Percentiles rank a stretch among this genome's conserved stretches.
Evolutionary conservation across 176 grass and related monocot species (phyloP).

Genomic region (Poa pratensis): DNA sequence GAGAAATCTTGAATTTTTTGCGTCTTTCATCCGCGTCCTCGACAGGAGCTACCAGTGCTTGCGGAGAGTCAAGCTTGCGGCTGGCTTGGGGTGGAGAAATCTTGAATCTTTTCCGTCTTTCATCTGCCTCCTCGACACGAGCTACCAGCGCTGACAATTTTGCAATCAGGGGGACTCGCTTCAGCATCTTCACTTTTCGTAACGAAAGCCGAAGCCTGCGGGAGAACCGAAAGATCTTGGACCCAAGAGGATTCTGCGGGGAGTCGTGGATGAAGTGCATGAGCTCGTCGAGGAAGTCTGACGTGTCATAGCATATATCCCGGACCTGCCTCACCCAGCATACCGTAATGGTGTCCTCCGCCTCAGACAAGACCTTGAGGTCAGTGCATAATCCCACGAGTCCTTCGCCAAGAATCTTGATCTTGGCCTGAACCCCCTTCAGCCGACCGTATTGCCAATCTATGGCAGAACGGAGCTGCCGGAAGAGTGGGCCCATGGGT

Average conservation of each 20-base stretch:
- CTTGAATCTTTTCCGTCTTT: too few relatives aligned
- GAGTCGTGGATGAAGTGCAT: neutral
- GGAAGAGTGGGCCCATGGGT: neutral
- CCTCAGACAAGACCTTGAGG: neutral
- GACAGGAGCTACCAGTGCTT: too few relatives aligned
- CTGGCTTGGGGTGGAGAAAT: too few relatives aligned
- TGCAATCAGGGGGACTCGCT: too few relatives aligned
- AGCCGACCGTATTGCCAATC: neutral
- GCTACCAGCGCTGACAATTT: too few relatives aligned
- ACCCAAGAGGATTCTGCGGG: neutral
- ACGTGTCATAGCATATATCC: neutral
- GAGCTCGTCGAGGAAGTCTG: neutral
- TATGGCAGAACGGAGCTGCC: neutral
- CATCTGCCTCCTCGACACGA: too few relatives aligned
- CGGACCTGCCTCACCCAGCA: neutral
- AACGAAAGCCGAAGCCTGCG: too few relatives aligned
- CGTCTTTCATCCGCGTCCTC: too few relatives aligned
- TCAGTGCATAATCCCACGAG: neutral
- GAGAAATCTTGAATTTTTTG: too few relatives aligned
- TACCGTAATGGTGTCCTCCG: neutral
- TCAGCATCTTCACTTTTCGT: too few relatives aligned
- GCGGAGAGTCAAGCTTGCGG: too few relatives aligned
- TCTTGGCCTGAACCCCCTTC: neutral
- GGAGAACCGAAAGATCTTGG: too few relatives aligned
- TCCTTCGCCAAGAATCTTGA: neutral